phyloP scores from a whole-genome alignment of 192 early-diverging fungal species.

The Phlyctochytrium bullatum region DNA sequence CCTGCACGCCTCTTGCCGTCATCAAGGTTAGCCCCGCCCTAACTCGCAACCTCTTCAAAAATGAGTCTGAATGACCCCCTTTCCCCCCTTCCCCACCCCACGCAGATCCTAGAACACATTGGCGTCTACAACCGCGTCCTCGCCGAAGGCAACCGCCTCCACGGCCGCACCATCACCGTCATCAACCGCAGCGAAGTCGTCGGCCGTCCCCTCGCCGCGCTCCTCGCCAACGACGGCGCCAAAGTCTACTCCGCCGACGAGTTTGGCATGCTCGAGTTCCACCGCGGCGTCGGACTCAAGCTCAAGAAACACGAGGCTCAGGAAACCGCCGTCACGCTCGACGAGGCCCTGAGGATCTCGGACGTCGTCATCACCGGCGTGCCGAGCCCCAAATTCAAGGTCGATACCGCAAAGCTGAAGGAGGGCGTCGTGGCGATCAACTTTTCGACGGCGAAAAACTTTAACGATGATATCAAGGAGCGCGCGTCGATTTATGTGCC shows the following conservation, averaged over 20 bases:
- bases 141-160: slow-evolving; percentile 89
- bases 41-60: background rate
- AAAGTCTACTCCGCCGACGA: slow-evolving; percentile 96
- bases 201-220: slow-evolving; percentile 92
- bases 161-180: slow-evolving; percentile 88
- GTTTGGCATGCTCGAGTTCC: slow-evolving; percentile 71
- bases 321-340: slow-evolving; percentile 68
- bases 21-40: slow-evolving; percentile 68
- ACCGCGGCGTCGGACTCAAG: slow-evolving; percentile 42
- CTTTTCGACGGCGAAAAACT: slow-evolving; percentile 95
- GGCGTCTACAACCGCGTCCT: slow-evolving; percentile 86
- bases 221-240: slow-evolving; percentile 98
- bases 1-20: slow-evolving; percentile 96
- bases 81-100: background rate
- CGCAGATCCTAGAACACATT: slow-evolving; percentile 86
- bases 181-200: slow-evolving; percentile 98
- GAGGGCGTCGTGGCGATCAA: slow-evolving; percentile 98
- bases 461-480: slow-evolving; percentile 89
- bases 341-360: slow-evolving; percentile 78
- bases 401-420: slow-evolving; percentile 81
- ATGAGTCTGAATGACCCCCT: background rate
- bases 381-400: slow-evolving; percentile 81
- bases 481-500: slow-evolving; percentile 95
- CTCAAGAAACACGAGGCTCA: slow-evolving; percentile 55
- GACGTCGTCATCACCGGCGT: slow-evolving; percentile 99